Base-by-base conservation (phyloP, 1,284 basidiomycete species). In the Rhodotorula mucilaginosa region DNA sequence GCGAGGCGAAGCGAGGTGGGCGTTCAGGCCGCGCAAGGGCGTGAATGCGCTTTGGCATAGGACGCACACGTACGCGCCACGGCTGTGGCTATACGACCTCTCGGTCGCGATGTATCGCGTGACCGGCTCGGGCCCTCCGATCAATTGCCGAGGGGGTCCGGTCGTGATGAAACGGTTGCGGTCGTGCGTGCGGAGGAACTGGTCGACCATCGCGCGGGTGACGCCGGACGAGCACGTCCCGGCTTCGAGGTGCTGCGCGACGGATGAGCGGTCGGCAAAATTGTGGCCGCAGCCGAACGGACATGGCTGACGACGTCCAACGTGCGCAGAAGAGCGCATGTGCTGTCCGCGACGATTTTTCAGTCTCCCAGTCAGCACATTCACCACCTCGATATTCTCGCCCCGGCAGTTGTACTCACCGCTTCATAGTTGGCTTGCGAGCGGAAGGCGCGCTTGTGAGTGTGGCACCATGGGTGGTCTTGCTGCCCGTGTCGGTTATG, bases 1-100 rank as follows among this genome's bases (percentile, higher is more conserved):
- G 82, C 77, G 85, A 84, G 71, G 82, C 81, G 83, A 84, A 60
- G 78, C 79, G 52, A 88, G 82, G 72, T 88, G 87, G 70, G 83
- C 80, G 74, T 87, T 86, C 62, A 88, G 81, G 16, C 77, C 80
- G 0, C 47, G 13, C 12, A 87, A 81, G 0, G 80, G 77, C 39
- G 73, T n/a, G 63, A 83, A 85, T 2, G 61, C 70, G 15, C 60
- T 69, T 74, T 86, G 83, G 76, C 87, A 88, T 19, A 88, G 80
- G 72, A 84, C 85, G 77, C 87, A 88, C 76, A 87, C 85, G 75
- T 83, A 88, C 23, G 31, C 31, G 16, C 31, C 18, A 19, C 18
- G 34, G 5, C n/a, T 26, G 23, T 39, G 4, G 51, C 52, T 52
- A 34, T 49, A 68, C 48, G 48, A 51, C 16, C 39, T 5, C 16